Evolutionary conservation across 2,329 filamentous ascomycete genomes (phyloP), one percentile per base, ranked within the genome.

Genomic region (Rhynchosporium secalis): DNA sequence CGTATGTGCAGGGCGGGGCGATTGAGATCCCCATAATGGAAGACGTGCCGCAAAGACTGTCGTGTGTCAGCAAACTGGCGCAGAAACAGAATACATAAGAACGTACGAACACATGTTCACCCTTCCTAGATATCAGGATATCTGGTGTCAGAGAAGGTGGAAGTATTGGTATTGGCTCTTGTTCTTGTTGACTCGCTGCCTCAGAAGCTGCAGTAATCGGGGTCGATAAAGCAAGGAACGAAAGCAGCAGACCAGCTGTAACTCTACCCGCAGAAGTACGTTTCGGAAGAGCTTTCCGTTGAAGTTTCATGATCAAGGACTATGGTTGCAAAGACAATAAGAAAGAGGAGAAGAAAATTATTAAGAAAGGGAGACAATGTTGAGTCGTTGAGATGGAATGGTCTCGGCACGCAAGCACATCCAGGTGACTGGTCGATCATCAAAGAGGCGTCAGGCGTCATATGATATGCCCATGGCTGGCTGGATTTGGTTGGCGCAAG

Each of bases 21-120:
- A 69, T 83, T 79, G 75, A 94, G 84, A 46, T 91, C 90, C 62
- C 94, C 94, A 77, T 96, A 93, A 75, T 97, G 93, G 77, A 91
- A 95, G 72, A 98, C 88, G 76, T 99, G 94, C 71, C 92, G 88
- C 61, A 99, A 84, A 6, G 83, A 86, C 78, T 83, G 46, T 41
- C 20, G 61, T 38, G 55, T 29, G 60, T 70, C 51, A 71, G 68
- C 46, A 54, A 56, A 43, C 28, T 38, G 8, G 13, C 2, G 49
- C 38, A 12, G 4, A 57, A 5, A 41, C 38, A 12, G 26, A 55
- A 31, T n/a, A 48, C 33, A 72, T 5, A 4, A 45, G n/a, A n/a
- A 13, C 77, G 67, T 72, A 81, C 79, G 69, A 88, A 87, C 41
- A 78, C 77, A 69, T 87, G 85, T 8, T 86, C 66, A 12, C 64